Base-by-base conservation (phyloP, 805 yeast genomes). In the Saccharomycopsis fodiens region DNA sequence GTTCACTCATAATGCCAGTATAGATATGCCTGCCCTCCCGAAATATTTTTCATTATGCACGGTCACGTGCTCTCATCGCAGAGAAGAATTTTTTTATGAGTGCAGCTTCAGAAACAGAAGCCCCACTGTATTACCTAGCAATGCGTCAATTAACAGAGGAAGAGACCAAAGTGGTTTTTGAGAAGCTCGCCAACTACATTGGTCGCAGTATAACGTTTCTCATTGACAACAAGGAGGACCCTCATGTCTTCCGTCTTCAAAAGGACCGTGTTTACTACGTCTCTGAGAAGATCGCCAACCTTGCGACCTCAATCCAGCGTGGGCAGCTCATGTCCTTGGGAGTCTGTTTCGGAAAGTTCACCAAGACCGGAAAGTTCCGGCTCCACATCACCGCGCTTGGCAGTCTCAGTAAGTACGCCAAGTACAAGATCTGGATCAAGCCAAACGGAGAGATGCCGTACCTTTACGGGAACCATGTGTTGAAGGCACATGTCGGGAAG, bases 401-500 rank as follows among this genome's bases (percentile, higher is more conserved):
- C 39, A 75, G 85, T 51, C 67, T 93, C 47, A 82, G 95, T 2
- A 82, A 85, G 56, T 81, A 82, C 61, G 97, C 98, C 41, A 85
- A 85, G 63, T 88, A 82, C 68, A 93, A 91, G 67, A 72, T 93
- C 35, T 93, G 98, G 98, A 86, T 93, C 65, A 93, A 93, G 64
- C 80, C 79, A 42, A 93, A 93, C 60, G 98, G 98, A 57, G 98
- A 93, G 66, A 93, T 93, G 98, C 97, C 98, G 12, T 93, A 83
- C 62, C 67, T 93, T 54, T 93, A 93, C 57, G 98, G 98, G 31
- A 93, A 93, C 68, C 96, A 93, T 63, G 91, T 91, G 22, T 72
- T 93, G 55, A 93, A 93, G 62, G 98, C 98, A 3, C 98, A 93
- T 61, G 74, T 93, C 46, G 98, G 98, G 30, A 82, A 88, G 57